Evolutionary conservation across 257 asterid species (phyloP).

Genomic region (Gentiana straminea): DNA sequence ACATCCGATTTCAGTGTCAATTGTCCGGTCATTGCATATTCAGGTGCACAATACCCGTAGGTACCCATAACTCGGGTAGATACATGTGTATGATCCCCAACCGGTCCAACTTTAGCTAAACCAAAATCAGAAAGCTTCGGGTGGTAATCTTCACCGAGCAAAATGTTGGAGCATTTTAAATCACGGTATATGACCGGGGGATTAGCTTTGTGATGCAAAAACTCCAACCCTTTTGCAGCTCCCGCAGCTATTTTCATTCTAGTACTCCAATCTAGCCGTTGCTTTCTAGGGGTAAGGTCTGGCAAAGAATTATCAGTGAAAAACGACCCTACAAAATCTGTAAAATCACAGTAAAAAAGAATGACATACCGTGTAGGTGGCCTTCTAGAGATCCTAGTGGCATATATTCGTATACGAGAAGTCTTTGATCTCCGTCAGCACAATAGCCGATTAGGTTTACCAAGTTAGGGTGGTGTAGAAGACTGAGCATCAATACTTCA

Average conservation of each 20-base stretch:
- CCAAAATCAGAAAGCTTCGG: conserved; percentile 96
- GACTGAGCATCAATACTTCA: conserved; percentile 84
- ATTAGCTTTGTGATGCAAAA: conserved; percentile 75
- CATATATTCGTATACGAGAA: conserved; percentile 86
- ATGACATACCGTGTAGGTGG: conserved; percentile 65
- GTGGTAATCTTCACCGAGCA: conserved; percentile 66
- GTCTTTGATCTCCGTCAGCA: conserved; percentile 94
- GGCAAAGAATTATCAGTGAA: conserved; percentile 9
- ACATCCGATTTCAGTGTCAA: conserved; percentile 86
- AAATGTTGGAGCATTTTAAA: conserved; percentile 82
- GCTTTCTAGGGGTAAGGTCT: conserved; percentile 57
- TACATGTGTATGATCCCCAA: conserved; percentile 88
- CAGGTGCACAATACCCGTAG: conserved; percentile 96
- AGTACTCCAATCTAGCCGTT: conserved; percentile 72
- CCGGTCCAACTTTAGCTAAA: conserved; percentile 90
- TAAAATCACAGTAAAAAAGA: no score
- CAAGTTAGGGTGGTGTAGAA: conserved; percentile 80
- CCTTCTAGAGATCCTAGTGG: conserved; percentile 78
- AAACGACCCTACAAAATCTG: background rate
- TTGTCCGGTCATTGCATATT: conserved; percentile 98
- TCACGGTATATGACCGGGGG: conserved; percentile 97
- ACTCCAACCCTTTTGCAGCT: conserved; percentile 93
- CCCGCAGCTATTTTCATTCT: conserved; percentile 97
- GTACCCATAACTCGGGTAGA: conserved; percentile 98
- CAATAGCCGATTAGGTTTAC: conserved; percentile 88